Conservation (phyloP, 768 basidiomycete species). For the Dendrothele bispora region DNA sequence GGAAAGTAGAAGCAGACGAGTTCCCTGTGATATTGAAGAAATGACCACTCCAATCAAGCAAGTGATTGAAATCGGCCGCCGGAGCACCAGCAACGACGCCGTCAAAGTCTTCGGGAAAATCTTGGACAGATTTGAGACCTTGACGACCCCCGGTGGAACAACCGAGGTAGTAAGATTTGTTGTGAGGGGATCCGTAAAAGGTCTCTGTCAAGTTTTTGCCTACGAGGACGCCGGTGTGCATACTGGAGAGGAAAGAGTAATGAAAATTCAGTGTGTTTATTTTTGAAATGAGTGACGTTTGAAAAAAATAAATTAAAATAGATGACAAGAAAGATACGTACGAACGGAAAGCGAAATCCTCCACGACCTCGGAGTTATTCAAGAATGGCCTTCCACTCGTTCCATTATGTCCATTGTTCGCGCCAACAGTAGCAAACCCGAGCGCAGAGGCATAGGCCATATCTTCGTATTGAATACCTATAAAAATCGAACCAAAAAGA, state of each 20-base stretch:
- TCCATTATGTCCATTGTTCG: conserved; percentile 20
- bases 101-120: conserved; percentile 23
- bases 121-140: conserved; percentile 17
- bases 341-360: conserved; percentile 19
- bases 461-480: conserved; percentile 18
- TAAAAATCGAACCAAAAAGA: background rate
- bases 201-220: conserved; percentile 16
- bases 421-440: conserved; percentile 17
- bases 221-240: conserved; percentile 16
- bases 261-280: background rate
- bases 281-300: too few relatives aligned
- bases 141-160: conserved; percentile 26
- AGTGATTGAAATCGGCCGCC: conserved; percentile 7
- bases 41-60: conserved; percentile 4
- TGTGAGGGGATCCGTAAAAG: conserved; percentile 15
- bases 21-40: conserved; percentile 4
- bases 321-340: background rate
- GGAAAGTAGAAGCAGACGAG: conserved; percentile 8
- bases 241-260: background rate
- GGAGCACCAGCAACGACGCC: conserved; percentile 23
- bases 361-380: conserved; percentile 17
- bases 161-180: conserved; percentile 21
- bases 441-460: conserved; percentile 13
- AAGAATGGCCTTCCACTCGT: conserved; percentile 13
- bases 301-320: too few relatives aligned